Base-by-base conservation (phyloP, 192 early-diverging fungal species). In the Podila clonocystis region DNA sequence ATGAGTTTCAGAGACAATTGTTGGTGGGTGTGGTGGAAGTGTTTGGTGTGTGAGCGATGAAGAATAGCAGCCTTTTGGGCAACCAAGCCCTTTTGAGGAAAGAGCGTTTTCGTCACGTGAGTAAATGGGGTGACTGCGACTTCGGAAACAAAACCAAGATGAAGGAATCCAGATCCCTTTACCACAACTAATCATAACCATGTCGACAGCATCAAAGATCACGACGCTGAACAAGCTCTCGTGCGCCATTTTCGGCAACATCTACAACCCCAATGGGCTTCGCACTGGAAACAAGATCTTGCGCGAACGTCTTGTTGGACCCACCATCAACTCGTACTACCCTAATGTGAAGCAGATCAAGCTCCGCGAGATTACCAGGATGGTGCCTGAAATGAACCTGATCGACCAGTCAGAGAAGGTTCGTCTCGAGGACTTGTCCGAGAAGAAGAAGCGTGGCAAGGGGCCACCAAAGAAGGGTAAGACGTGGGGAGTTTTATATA, bases 401-500 rank as follows among this genome's bases (percentile, higher is more conserved):
- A 65, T 89, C 24, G 65, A 94, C 76, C 76, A 84, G 28, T 87
- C 85, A 11, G 93, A 94, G 70, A 90, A 92, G 62, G 85, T 86
- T 36, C 89, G 93, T 22, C 76, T 92, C 30, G 91, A 92, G 52
- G 90, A 89, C 58, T 79, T 91, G 68, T 89, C 92, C 4, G 86
- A 85, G 79, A 84, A 86, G 74, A 92, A 87, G 83, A 87, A 87
- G 58, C 89, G 93, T 50, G 93, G 93, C 64, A 94, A 94, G 87
- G 92, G 93, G 45, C 86, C 91, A 17, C 92, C 92, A 41, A 93
- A 93, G 90, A 94, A 94, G 83, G 89, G 87, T 87, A 87, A 22
- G 26, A 5, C 28, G 34, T 55, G 33, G 31, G 24, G 13, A 34
- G 19, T 3, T 30, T 50, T 22, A 60, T 22, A 22, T n/a, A 24